A percentile compares a stretch with the other conserved stretches of the same genome.
Evolutionary conservation across 805 yeast species (phyloP).

Genomic region (Tetrapisispora arboricola): DNA sequence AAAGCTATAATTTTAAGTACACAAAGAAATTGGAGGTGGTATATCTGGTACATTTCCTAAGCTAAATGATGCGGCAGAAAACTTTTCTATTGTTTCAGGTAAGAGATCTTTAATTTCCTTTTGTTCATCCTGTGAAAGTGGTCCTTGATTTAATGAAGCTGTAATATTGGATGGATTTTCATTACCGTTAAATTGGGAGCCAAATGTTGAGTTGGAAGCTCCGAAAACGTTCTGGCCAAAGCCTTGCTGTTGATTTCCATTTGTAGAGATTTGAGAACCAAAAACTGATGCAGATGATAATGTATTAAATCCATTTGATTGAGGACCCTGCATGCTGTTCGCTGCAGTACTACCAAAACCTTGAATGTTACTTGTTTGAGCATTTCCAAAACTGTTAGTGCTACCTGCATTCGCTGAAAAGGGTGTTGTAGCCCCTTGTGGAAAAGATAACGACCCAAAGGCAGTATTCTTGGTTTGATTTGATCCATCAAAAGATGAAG

Average conservation of each 20-base stretch:
- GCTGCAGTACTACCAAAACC: neutral
- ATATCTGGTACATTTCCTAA: constrained; percentile 61
- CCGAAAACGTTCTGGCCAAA: no score
- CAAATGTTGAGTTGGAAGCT: no score
- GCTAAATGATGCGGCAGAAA: constrained; percentile 38
- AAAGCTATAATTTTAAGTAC: neutral
- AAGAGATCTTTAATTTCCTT: constrained; percentile 33
- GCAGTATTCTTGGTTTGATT: no score
- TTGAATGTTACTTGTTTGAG: no score
- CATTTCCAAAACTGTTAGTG: no score
- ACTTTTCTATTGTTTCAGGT: constrained; percentile 36
- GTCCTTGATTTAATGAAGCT: constrained; percentile 27
- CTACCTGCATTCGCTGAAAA: no score
- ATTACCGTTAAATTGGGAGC: no score
- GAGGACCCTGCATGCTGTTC: neutral
- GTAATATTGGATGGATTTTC: no score
- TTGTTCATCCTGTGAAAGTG: constrained; percentile 19
- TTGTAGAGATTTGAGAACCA: neutral
- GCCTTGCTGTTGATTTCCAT: no score
- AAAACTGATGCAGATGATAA: neutral
- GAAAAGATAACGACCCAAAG: no score
- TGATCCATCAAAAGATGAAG: no score
- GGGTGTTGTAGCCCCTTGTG: no score
- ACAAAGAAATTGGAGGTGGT: constrained; percentile 51
- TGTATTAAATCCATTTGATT: neutral